A percentile compares a stretch with the other conserved stretches of the same genome.
Conservation (phyloP, 768 basidiomycete genomes). For the Termitomyces sp. region DNA sequence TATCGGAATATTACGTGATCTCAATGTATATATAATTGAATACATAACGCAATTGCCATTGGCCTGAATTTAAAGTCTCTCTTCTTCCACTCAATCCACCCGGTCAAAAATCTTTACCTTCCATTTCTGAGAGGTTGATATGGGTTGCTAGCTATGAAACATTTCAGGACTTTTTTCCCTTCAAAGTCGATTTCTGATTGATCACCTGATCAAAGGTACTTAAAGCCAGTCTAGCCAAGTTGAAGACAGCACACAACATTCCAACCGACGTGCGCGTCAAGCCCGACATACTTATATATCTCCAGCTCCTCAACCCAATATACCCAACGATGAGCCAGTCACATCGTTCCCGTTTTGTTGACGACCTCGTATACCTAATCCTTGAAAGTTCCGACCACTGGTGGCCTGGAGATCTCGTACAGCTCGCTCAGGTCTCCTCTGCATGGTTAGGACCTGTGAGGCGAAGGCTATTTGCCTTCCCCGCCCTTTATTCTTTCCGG, state of each 20-base stretch:
- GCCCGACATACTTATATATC: neutral
- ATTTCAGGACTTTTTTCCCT: no score
- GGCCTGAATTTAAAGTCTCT: no score
- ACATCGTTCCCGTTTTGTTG: constrained; percentile 29
- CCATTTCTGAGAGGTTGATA: no score
- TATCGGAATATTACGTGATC: no score
- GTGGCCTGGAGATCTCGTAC: constrained; percentile 50
- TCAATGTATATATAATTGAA: no score
- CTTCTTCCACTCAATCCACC: no score
- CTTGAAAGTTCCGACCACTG: constrained; percentile 46
- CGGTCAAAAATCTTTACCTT: no score
- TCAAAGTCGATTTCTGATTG: no score
- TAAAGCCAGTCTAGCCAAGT: no score
- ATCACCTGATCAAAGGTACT: no score
- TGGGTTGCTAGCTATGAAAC: no score
- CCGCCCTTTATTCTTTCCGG: constrained; percentile 36
- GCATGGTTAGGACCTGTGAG: constrained; percentile 43
- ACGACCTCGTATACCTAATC: constrained; percentile 52
- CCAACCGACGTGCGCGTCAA: neutral
- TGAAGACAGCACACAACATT: neutral
- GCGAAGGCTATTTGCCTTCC: constrained; percentile 42
- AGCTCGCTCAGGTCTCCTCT: constrained; percentile 47
- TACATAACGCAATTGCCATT: no score
- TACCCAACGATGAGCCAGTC: neutral
- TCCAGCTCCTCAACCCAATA: neutral